These are phyloP conservation scores for Sparassis latifolia DNA, from an alignment of 1,284 basidiomycete species.

Conservation along the genomic window DNA sequence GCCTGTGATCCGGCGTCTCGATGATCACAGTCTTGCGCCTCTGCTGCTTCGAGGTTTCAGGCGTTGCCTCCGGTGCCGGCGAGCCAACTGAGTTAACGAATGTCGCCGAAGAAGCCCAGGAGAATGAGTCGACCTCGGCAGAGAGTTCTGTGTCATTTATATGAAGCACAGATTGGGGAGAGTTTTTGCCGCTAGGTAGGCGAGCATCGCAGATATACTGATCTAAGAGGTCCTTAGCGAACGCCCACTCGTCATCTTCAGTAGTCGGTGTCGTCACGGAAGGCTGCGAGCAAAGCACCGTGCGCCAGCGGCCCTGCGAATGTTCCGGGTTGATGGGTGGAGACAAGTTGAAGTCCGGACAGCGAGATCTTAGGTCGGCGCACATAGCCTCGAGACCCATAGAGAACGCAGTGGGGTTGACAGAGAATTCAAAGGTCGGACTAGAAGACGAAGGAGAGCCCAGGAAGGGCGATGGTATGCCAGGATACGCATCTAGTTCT, in stretches of 20 bases:
- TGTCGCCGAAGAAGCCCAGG: conserved; percentile 9
- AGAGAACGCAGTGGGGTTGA: conserved; percentile 20
- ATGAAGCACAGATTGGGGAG: conserved; percentile 8
- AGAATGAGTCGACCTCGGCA: conserved; percentile 6
- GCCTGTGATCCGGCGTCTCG: conserved; percentile 14
- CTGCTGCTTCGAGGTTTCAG: conserved; percentile 11
- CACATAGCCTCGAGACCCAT: conserved; percentile 53
- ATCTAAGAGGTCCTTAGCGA: conserved; percentile 27
- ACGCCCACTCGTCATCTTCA: conserved; percentile 42
- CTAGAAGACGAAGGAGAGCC: conserved; percentile 45
- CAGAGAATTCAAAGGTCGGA: conserved; percentile 31
- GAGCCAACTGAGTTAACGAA: conserved; percentile 9
- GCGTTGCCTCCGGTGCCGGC: neutral
- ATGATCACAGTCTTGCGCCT: conserved; percentile 28
- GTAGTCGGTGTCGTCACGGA: conserved; percentile 4
- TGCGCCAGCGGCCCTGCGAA: neutral
- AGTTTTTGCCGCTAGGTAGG: conserved; percentile 2
- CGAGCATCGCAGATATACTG: conserved; percentile 9
- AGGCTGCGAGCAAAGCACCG: conserved; percentile 6
- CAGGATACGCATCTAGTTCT: conserved; percentile 39
- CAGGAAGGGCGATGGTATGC: conserved; percentile 56
- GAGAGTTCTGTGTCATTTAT: neutral
- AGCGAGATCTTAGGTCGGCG: conserved; percentile 27
- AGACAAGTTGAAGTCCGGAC: conserved; percentile 6
- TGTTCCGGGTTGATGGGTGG: neutral